A percentile compares a stretch with the other conserved stretches of the same genome.
phyloP scores from a whole-genome alignment of 1,284 basidiomycete species.

The Fomitopsis pinicola region DNA sequence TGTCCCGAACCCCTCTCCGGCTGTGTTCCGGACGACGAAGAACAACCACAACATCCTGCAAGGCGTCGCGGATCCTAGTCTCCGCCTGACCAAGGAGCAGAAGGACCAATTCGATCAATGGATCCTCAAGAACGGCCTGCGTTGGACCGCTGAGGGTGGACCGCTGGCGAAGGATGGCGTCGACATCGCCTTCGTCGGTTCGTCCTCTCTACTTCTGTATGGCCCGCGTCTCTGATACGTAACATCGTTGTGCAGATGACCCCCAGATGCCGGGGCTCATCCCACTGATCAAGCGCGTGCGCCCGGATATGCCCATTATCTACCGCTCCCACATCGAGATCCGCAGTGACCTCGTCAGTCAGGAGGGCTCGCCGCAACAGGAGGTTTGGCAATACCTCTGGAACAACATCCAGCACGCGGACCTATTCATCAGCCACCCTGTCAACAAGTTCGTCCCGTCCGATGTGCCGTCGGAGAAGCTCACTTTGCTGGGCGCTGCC shows the following conservation, averaged over 20 bases:
- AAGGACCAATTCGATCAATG: slow-evolving; percentile 82
- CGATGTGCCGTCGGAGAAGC: slow-evolving; percentile 69
- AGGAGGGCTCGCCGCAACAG: slow-evolving; percentile 74
- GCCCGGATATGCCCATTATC: slow-evolving; percentile 78
- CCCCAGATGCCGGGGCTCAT: slow-evolving; percentile 86
- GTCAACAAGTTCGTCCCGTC: slow-evolving; percentile 87
- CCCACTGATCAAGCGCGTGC: slow-evolving; percentile 77
- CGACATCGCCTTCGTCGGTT: slow-evolving; percentile 83
- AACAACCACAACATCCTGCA: slow-evolving; percentile 90
- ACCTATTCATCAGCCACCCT: slow-evolving; percentile 88
- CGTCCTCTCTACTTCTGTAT: slow-evolving; percentile 8
- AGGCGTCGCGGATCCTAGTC: slow-evolving; percentile 73
- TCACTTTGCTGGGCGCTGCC: slow-evolving; percentile 70
- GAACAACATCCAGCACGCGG: slow-evolving; percentile 82
- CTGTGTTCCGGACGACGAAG: slow-evolving; percentile 87
- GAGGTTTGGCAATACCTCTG: slow-evolving; percentile 89
- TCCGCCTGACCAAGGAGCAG: slow-evolving; percentile 70
- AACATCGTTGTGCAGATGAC: slow-evolving; percentile 47
- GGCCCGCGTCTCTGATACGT: neutral
- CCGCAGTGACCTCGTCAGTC: slow-evolving; percentile 72
- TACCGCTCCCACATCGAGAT: slow-evolving; percentile 93
- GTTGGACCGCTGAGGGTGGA: slow-evolving; percentile 79
- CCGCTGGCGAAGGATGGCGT: slow-evolving; percentile 74
- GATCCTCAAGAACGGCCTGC: slow-evolving; percentile 79
- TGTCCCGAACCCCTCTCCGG: slow-evolving; percentile 81